A percentile compares a stretch with the other conserved stretches of the same genome.
Evolutionary conservation across 805 yeast species (phyloP).

Genomic region (Vanderwaltozyma verrucispora): DNA sequence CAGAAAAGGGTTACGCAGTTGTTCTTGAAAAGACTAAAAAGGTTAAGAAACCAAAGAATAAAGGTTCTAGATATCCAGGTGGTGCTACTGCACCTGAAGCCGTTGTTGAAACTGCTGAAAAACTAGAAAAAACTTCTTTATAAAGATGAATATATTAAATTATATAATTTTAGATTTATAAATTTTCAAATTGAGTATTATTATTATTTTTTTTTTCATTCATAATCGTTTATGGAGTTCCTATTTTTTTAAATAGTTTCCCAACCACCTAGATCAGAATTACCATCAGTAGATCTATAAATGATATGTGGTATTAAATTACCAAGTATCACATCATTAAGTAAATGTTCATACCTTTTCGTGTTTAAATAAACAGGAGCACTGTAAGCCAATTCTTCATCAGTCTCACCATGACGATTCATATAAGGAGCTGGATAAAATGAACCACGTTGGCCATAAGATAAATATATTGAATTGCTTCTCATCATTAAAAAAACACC

Average conservation of each 20-base stretch:
- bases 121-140: conserved; percentile 17
- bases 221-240: background rate
- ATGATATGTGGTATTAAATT: conserved; percentile 70
- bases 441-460: conserved; percentile 65
- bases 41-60: conserved; percentile 72
- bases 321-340: conserved; percentile 61
- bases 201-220: background rate
- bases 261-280: conserved; percentile 92
- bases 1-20: conserved; percentile 75
- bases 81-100: conserved; percentile 27
- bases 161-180: no score
- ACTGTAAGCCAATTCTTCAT: conserved; percentile 59
- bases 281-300: conserved; percentile 70
- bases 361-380: conserved; percentile 60
- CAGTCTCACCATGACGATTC: conserved; percentile 79
- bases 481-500: conserved; percentile 20
- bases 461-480: conserved; percentile 32
- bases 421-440: conserved; percentile 76
- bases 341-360: conserved; percentile 54
- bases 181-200: no score
- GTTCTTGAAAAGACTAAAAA: conserved; percentile 52
- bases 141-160: background rate
- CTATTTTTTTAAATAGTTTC: conserved; percentile 37
- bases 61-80: conserved; percentile 89
- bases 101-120: conserved; percentile 17